Conservation (phyloP, 192 early-diverging fungal species). For the Coemansia sp. region DNA sequence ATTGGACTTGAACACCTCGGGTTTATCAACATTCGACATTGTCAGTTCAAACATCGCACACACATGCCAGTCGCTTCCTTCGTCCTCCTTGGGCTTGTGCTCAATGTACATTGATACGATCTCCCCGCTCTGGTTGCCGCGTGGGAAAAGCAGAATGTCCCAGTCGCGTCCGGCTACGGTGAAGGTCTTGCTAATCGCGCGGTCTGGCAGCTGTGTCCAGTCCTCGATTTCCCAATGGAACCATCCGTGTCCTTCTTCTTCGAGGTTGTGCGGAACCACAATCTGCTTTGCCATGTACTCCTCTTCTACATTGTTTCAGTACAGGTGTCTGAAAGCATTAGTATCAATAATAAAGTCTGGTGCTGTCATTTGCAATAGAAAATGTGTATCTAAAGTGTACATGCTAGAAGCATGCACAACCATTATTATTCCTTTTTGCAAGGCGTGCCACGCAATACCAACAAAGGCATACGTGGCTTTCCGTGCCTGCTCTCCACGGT, state of each 20-base stretch:
- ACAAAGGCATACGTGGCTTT: not conserved
- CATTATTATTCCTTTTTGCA: not conserved
- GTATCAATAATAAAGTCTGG: not conserved
- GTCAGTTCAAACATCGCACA: slow-evolving; percentile 82
- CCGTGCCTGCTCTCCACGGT: not conserved
- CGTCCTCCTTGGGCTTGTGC: slow-evolving; percentile 66
- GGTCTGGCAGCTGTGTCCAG: slow-evolving; percentile 35
- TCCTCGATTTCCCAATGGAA: slow-evolving; percentile 52
- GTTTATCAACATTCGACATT: slow-evolving; percentile 73
- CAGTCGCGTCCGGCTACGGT: slow-evolving; percentile 55
- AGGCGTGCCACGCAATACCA: not conserved
- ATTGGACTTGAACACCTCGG: slow-evolving; percentile 56
- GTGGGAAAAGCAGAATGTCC: slow-evolving; percentile 87
- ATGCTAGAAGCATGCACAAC: not conserved
- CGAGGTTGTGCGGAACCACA: slow-evolving; percentile 14
- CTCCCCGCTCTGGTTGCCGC: slow-evolving; percentile 75
- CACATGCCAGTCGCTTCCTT: slow-evolving; percentile 68
- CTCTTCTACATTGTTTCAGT: slow-evolving; percentile 28
- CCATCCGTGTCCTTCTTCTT: slow-evolving; percentile 34
- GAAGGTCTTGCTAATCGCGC: slow-evolving; percentile 36
- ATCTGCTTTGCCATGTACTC: slow-evolving; percentile 25
- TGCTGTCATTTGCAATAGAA: not conserved
- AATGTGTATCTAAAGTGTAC: not conserved
- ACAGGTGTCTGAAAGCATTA: not conserved
- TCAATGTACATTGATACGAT: slow-evolving; percentile 85